These are phyloP conservation scores for Trichodelitschia bisporula DNA, from an alignment of 495 filamentous ascomycete species.

Conservation along the genomic window DNA sequence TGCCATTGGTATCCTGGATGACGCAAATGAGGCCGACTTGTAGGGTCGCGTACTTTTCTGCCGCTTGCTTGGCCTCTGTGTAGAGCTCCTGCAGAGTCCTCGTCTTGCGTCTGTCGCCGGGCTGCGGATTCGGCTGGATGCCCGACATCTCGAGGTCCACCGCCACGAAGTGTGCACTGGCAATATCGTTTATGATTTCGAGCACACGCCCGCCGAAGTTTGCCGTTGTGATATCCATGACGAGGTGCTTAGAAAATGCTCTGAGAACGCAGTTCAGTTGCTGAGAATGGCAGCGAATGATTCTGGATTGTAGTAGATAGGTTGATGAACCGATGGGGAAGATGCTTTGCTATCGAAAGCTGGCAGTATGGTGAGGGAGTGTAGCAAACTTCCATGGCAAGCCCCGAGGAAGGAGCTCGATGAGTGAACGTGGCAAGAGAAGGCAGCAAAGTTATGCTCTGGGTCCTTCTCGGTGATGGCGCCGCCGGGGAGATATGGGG, in stretches of 20 bases:
- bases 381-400: too few relatives aligned
- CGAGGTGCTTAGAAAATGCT: constrained; percentile 1
- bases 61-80: constrained; percentile 32
- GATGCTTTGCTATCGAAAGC: too few relatives aligned
- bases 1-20: constrained; percentile 24
- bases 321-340: too few relatives aligned
- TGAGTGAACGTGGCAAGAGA: too few relatives aligned
- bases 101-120: constrained; percentile 1
- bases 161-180: constrained; percentile 37
- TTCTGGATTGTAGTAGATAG: not conserved
- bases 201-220: constrained; percentile 33
- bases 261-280: not conserved
- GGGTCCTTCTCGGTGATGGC: too few relatives aligned
- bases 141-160: constrained; percentile 63
- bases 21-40: constrained; percentile 55
- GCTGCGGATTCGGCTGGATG: constrained; percentile 19
- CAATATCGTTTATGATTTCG: constrained; percentile 30
- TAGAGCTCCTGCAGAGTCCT: constrained; percentile 38
- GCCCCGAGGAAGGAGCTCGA: too few relatives aligned
- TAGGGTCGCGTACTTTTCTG: constrained; percentile 44
- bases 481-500: too few relatives aligned
- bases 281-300: not conserved
- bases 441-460: too few relatives aligned
- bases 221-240: constrained; percentile 37
- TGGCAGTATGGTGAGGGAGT: too few relatives aligned